Evolutionary conservation across 1,284 basidiomycete genomes (phyloP).

Genomic region (Erythrobasidium hasegawianum): DNA sequence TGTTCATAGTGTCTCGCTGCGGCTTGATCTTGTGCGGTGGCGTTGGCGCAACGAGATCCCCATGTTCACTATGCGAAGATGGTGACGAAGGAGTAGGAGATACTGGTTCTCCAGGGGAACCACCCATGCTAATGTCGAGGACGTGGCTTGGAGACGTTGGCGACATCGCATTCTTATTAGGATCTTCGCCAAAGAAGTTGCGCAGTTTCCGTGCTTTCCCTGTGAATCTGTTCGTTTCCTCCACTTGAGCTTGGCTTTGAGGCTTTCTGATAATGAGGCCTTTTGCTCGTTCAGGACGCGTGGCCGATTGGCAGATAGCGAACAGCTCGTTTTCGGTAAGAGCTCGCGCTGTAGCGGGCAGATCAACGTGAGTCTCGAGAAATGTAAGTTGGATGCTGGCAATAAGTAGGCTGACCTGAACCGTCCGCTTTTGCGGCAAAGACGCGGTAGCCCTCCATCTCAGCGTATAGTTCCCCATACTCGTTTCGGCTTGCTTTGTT

Average conservation of each 20-base stretch:
- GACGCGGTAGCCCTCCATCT: slow-evolving; percentile 77
- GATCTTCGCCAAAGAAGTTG: slow-evolving; percentile 59
- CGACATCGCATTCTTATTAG: slow-evolving; percentile 24
- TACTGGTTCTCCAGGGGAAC: slow-evolving; percentile 41
- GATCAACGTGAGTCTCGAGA: too few species aligned
- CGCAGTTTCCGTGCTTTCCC: slow-evolving; percentile 51
- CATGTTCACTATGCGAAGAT: slow-evolving; percentile 19
- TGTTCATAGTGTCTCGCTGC: slow-evolving; percentile 66
- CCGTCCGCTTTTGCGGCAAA: slow-evolving; percentile 61
- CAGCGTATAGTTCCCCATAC: slow-evolving; percentile 55
- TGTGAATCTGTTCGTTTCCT: slow-evolving; percentile 35
- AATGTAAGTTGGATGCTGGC: too few species aligned
- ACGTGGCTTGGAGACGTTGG: slow-evolving; percentile 39
- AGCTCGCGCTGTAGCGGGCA: slow-evolving; percentile 52
- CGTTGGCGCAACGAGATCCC: slow-evolving; percentile 37
- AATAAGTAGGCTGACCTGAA: slow-evolving; percentile 57
- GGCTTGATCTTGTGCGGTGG: slow-evolving; percentile 37
- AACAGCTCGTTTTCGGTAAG: slow-evolving; percentile 80
- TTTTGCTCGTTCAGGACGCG: slow-evolving; percentile 70
- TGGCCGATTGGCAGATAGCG: slow-evolving; percentile 77
- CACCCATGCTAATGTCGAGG: slow-evolving; percentile 41
- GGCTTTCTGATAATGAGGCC: slow-evolving; percentile 70
- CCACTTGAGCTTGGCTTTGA: slow-evolving; percentile 38
- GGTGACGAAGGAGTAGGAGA: slow-evolving; percentile 39
- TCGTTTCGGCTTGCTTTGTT: slow-evolving; percentile 47